Conservation (phyloP, 257 asterid genomes). For the Prunella vulgaris region DNA sequence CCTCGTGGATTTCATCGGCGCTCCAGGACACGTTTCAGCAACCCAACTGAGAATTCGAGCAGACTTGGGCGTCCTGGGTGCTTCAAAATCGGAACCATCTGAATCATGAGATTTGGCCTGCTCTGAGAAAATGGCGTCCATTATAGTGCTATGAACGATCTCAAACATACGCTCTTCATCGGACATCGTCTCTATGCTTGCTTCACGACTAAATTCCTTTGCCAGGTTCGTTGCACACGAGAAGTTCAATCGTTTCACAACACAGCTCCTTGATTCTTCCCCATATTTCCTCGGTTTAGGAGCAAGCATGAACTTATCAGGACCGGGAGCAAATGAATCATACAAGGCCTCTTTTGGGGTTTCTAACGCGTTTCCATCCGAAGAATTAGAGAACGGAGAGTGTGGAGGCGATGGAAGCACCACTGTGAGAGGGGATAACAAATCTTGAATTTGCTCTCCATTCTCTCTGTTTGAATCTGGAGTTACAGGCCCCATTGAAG, state of each 20-base stretch:
- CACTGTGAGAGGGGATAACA: conserved; percentile 21
- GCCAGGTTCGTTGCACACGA: not conserved
- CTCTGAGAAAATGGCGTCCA: conserved; percentile 38
- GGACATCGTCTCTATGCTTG: conserved; percentile 20
- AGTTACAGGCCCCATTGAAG: conserved; percentile 32
- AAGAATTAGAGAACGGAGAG: not conserved
- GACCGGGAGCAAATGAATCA: conserved; percentile 56
- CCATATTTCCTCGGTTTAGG: conserved; percentile 30
- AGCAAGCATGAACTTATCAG: conserved; percentile 40
- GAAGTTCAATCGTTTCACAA: conserved; percentile 39
- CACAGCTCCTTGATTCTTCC: conserved; percentile 28
- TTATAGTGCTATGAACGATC: conserved; percentile 29
- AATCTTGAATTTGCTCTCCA: conserved; percentile 16
- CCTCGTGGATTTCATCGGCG: conserved; percentile 41
- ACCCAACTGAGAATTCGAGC: conserved; percentile 34
- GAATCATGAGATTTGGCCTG: conserved; percentile 17
- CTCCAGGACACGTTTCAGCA: conserved; percentile 52
- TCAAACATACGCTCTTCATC: conserved; percentile 39
- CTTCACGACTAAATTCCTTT: not conserved
- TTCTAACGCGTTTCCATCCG: conserved; percentile 8
- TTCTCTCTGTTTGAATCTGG: conserved; percentile 36
- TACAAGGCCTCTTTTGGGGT: conserved; percentile 39
- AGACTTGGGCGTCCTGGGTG: conserved; percentile 38
- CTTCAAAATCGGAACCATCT: conserved; percentile 27
- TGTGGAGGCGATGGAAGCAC: conserved; percentile 20